Conservation (phyloP, 2,329 filamentous ascomycete genomes). For the Hymenoscyphus fraxineus region DNA sequence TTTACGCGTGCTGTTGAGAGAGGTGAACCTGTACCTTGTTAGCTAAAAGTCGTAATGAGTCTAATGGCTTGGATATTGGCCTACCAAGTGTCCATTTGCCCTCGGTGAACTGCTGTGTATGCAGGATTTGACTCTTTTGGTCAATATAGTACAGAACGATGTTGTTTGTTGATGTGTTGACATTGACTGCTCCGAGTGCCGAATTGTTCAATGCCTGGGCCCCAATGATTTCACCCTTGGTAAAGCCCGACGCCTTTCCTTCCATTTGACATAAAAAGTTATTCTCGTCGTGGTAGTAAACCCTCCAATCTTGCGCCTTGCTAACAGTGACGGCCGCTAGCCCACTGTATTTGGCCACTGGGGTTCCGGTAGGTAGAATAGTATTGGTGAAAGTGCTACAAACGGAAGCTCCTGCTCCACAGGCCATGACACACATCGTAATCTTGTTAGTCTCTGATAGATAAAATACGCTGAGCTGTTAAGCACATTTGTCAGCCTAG, state of each 20-base stretch:
- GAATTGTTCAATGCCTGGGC: constrained; percentile 20
- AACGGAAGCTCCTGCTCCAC: constrained; percentile 16
- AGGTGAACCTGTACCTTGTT: constrained; percentile 7
- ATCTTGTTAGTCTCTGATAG: constrained; percentile 21
- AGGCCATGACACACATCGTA: constrained; percentile 24
- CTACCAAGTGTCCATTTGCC: constrained; percentile 24
- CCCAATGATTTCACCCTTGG: constrained; percentile 21
- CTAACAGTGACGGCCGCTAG: constrained; percentile 25
- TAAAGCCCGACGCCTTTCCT: constrained; percentile 23
- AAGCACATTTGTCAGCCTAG: background rate
- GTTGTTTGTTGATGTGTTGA: constrained; percentile 25
- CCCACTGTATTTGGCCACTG: constrained; percentile 19
- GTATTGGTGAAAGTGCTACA: constrained; percentile 22
- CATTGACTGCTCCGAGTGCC: constrained; percentile 23
- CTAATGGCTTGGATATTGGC: background rate
- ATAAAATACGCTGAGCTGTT: constrained; percentile 26
- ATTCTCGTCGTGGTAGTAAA: constrained; percentile 23
- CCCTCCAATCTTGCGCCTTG: constrained; percentile 25
- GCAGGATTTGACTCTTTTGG: constrained; percentile 16
- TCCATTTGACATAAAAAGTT: constrained; percentile 21
- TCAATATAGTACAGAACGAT: constrained; percentile 26
- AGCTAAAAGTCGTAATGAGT: background rate
- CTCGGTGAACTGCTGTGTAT: constrained; percentile 18
- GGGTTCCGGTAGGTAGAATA: constrained; percentile 16
- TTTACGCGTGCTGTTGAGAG: constrained; percentile 13